A percentile compares a stretch with the other conserved stretches of the same genome.
These are phyloP conservation scores for Mortierella polycephala DNA, from an alignment of 371 early-diverging fungal species.

Conservation along the genomic window DNA sequence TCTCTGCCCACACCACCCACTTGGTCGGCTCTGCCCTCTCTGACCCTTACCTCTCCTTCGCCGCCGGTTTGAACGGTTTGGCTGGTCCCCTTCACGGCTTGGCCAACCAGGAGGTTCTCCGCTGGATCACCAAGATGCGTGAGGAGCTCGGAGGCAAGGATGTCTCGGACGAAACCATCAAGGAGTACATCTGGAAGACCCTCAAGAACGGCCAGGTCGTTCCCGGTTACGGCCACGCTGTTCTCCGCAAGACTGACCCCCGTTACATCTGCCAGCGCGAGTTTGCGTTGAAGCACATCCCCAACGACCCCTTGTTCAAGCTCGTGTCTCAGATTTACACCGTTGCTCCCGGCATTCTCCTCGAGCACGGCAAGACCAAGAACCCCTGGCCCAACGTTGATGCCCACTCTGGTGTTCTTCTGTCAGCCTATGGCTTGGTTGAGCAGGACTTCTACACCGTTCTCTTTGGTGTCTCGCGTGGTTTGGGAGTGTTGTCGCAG, in stretches of 20 bases:
- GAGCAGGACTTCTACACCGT: slow-evolving; percentile 99
- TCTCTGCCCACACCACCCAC: slow-evolving; percentile 94
- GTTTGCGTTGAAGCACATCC: slow-evolving; percentile 98
- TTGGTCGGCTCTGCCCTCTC: slow-evolving; percentile 97
- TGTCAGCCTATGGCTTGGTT: slow-evolving; percentile 95
- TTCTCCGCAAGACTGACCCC: slow-evolving; percentile 96
- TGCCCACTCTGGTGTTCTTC: slow-evolving; percentile 97
- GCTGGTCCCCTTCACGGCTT: slow-evolving; percentile 99
- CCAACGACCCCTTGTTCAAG: slow-evolving; percentile 96
- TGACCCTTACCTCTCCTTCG: slow-evolving; percentile 98
- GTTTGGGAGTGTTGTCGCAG: slow-evolving; percentile 93
- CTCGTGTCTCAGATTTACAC: slow-evolving; percentile 96
- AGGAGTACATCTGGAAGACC: slow-evolving; percentile 96
- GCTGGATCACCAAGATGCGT: slow-evolving; percentile 96
- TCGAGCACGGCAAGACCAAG: slow-evolving; percentile 99
- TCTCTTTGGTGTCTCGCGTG: slow-evolving; percentile 98
- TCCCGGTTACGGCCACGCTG: slow-evolving; percentile 99
- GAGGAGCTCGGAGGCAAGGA: slow-evolving; percentile 83
- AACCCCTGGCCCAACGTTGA: slow-evolving; percentile 99
- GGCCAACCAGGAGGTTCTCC: slow-evolving; percentile 99
- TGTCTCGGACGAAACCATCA: slow-evolving; percentile 92
- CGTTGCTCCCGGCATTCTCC: slow-evolving; percentile 95
- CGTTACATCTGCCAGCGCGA: slow-evolving; percentile 99
- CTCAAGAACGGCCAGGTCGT: slow-evolving; percentile 97
- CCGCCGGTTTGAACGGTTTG: slow-evolving; percentile 97